Evolutionary conservation across 2,329 filamentous ascomycete genomes (phyloP), one percentile per base, ranked within the genome.

Genomic region (Venturia aucupariae): DNA sequence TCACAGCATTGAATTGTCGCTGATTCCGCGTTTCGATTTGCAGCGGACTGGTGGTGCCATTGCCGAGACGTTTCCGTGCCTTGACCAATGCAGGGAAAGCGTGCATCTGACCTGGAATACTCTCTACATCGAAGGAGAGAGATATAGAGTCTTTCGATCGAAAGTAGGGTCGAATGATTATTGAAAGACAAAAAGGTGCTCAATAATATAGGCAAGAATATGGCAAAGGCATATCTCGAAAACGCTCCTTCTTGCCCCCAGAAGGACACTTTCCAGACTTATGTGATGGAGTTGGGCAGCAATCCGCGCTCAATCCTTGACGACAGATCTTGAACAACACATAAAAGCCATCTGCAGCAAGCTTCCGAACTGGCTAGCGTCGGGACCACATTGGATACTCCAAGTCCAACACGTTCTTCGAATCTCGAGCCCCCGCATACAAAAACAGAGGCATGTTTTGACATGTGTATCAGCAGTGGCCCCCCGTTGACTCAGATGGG

Each of bases 321-420:
- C 32, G 24, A 30, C 24, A 27, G 24, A 30, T 17, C 32, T 35
- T 4, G 48, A 55, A 55, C 48, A 55, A 24, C 24, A 55, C 48
- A 32, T 24, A 32, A 32, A 11, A 22, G 1, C n/a, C 46, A 51
- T 24, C 48, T 55, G 48, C 48, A 55, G 27, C 48, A 55, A 55
- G 24, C 7, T 55, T 55, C 48, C 48, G 48, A 55, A 55, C 11
- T 55, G 48, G 48, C 48, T 55, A 55, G 48, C 48, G 24, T 32
- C 48, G 27, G 48, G 27, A 55, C 24, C 13, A 55, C 48, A 55
- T 15, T 32, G 24, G 27, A n/a, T 55, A 32, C 48, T 15, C 19
- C 17, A 13, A 32, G 7, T 32, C 48, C 5, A 35, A 17, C 48
- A 55, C 30, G 48, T 27, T 32, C 32, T 4, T 35, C 24, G 15